A percentile compares a stretch with the other conserved stretches of the same genome.
These are phyloP conservation scores for Pyrus betulifolia DNA, from an alignment of 306 rosid genomes.

Conservation along the genomic window DNA sequence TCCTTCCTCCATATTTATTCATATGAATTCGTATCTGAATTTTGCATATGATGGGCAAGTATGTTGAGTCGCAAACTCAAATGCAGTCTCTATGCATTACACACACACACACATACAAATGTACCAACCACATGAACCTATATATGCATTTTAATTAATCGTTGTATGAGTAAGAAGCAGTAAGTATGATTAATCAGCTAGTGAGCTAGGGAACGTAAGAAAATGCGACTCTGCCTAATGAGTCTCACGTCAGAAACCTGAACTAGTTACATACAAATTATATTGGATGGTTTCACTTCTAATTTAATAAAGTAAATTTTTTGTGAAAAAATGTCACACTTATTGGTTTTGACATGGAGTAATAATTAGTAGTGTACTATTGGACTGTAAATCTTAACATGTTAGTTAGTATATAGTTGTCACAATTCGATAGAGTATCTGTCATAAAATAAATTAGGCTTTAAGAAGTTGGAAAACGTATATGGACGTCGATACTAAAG, in stretches of 20 bases:
- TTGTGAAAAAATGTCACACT: not conserved
- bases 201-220: constrained; percentile 6
- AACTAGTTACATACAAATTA: not conserved
- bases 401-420: not conserved
- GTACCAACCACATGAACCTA: not conserved
- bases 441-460: not conserved
- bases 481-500: constrained; percentile 4
- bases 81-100: not conserved
- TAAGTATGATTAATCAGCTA: not conserved
- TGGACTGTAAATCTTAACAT: not conserved
- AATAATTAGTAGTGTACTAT: not conserved
- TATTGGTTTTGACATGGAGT: not conserved
- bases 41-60: not conserved
- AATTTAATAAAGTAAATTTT: too few relatives aligned
- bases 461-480: not conserved
- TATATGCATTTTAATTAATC: not conserved
- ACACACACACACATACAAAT: not conserved
- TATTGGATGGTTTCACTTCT: not conserved
- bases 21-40: not conserved
- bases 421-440: not conserved
- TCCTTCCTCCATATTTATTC: not conserved
- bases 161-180: not conserved
- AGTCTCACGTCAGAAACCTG: not conserved
- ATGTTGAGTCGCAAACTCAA: not conserved
- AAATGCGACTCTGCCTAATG: not conserved